Evolutionary conservation across 306 rosid genomes (phyloP).

Genomic region (Cucurbita pepo): DNA sequence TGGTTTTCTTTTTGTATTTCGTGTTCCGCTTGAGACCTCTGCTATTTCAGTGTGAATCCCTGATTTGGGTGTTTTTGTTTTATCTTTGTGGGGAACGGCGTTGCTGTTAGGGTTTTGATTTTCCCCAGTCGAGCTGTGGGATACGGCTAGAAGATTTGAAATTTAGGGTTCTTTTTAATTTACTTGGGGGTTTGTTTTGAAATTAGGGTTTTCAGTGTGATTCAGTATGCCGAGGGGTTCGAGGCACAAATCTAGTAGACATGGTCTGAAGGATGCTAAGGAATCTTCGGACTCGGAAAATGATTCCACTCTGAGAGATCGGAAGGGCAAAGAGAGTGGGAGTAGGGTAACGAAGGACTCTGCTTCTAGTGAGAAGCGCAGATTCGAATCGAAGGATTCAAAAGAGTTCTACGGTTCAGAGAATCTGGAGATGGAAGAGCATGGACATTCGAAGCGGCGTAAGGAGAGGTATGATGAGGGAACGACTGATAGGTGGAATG

Average conservation of each 20-base stretch:
- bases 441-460: conserved; percentile 66
- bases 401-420: conserved; percentile 37
- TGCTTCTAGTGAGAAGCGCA: conserved; percentile 58
- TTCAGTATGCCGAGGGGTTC: conserved; percentile 87
- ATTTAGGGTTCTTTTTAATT: conserved; percentile 1
- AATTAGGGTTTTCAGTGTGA: conserved; percentile 25
- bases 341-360: conserved; percentile 51
- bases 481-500: conserved; percentile 84
- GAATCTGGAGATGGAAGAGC: conserved; percentile 57
- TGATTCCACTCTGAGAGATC: conserved; percentile 58
- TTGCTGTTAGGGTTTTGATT: not conserved
- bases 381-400: conserved; percentile 55
- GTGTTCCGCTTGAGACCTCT: not conserved
- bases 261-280: conserved; percentile 59
- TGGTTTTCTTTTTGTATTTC: not conserved
- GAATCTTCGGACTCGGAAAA: conserved; percentile 88
- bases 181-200: not conserved
- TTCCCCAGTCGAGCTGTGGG: not conserved
- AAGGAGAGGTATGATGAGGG: conserved; percentile 46
- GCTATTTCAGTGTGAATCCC: not conserved
- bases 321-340: conserved; percentile 55
- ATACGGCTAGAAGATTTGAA: conserved; percentile 5
- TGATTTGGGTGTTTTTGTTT: not conserved
- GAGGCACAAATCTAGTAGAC: conserved; percentile 89
- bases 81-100: not conserved